phyloP scores from a whole-genome alignment of 106 monocot species.

The Chionographis japonica region DNA sequence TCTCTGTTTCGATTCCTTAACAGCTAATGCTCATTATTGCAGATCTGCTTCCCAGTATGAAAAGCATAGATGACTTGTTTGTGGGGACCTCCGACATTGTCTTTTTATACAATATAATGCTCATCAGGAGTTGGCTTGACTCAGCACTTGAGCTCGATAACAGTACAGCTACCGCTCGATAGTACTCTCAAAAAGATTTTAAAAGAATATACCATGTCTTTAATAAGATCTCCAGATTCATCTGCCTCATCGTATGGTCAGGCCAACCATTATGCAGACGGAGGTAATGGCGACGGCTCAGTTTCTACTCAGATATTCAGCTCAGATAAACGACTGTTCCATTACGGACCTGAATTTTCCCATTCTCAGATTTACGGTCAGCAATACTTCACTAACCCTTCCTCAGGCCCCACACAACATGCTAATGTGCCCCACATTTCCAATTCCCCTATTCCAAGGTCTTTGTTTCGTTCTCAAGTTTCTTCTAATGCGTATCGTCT shows the following conservation, averaged over 20 bases:
- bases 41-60: too few relatives aligned
- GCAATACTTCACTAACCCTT: slow-evolving; percentile 23
- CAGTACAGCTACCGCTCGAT: neutral
- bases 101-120: neutral
- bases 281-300: slow-evolving; percentile 19
- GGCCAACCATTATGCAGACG: slow-evolving; percentile 27
- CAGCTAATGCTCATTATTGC: too few relatives aligned
- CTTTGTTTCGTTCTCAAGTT: slow-evolving; percentile 26
- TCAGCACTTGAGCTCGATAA: neutral
- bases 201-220: slow-evolving; percentile 32
- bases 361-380: slow-evolving; percentile 28
- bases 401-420: slow-evolving; percentile 8
- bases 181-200: neutral
- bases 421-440: slow-evolving; percentile 15
- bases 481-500: slow-evolving; percentile 33
- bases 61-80: too few relatives aligned
- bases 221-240: slow-evolving; percentile 49
- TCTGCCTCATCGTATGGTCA: slow-evolving; percentile 44
- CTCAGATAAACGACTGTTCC: slow-evolving; percentile 38
- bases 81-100: neutral
- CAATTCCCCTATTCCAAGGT: slow-evolving; percentile 14
- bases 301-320: slow-evolving; percentile 24
- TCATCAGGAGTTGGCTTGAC: neutral
- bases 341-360: slow-evolving; percentile 35
- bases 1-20: too few relatives aligned